phyloP scores from a whole-genome alignment of 139 green algal genomes.

The Ettlia oleoabundans region DNA sequence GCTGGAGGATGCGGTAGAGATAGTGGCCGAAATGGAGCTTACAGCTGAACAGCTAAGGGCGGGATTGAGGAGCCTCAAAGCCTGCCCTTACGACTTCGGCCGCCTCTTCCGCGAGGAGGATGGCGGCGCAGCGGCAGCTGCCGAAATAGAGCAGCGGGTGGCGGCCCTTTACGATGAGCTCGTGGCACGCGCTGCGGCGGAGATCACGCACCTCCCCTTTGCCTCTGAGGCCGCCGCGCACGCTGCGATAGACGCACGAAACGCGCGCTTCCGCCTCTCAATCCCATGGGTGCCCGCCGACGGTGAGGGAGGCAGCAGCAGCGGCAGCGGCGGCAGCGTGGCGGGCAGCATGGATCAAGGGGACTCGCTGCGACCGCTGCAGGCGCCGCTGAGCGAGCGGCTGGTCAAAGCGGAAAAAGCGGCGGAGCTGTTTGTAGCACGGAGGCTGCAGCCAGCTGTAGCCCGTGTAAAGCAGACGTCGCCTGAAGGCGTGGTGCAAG shows the following conservation, averaged over 20 bases:
- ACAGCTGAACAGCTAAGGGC: slow-evolving; percentile 85
- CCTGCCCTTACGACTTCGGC: slow-evolving; percentile 42
- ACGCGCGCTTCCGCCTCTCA: slow-evolving; percentile 54
- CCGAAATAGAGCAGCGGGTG: slow-evolving; percentile 41
- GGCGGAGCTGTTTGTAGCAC: slow-evolving; percentile 77
- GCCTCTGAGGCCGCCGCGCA: slow-evolving; percentile 55
- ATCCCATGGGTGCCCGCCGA: slow-evolving; percentile 13
- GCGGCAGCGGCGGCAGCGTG: neutral
- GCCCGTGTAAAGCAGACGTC: slow-evolving; percentile 38
- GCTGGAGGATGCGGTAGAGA: slow-evolving; percentile 65
- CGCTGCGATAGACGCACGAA: slow-evolving; percentile 68
- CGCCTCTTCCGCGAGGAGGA: neutral
- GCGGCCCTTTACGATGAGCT: slow-evolving; percentile 32
- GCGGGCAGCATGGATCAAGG: neutral
- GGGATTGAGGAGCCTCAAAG: slow-evolving; percentile 56
- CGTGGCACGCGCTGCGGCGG: slow-evolving; percentile 47
- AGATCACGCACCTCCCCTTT: slow-evolving; percentile 68
- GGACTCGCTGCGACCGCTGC: neutral
- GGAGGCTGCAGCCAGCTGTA: slow-evolving; percentile 67
- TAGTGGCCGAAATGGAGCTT: slow-evolving; percentile 84
- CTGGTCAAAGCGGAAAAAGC: slow-evolving; percentile 73
- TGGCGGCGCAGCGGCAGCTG: neutral
- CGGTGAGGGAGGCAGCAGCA: neutral
- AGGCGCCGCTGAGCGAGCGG: slow-evolving; percentile 47
- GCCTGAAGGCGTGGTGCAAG: slow-evolving; percentile 58